Base-by-base conservation (phyloP, 2,329 filamentous ascomycete genomes). In the Hymenotorrendiella dingleyae region DNA sequence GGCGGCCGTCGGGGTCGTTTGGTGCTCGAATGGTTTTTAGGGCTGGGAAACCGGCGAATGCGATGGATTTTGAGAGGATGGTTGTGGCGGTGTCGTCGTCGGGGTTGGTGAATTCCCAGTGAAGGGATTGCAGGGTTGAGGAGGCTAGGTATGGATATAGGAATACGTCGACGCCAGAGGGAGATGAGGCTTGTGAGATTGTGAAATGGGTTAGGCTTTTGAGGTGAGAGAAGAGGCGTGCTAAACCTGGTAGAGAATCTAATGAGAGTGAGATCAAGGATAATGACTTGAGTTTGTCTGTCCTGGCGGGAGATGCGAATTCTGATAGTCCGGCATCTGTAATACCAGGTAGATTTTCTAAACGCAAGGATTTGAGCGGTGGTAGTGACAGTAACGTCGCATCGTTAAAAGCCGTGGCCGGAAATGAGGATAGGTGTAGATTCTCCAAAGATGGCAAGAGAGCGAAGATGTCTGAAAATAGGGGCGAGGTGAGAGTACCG, bases 1-100 rank as follows among this genome's bases (percentile, higher is more conserved):
- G 78, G 6, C 76, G 53, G 20, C 84, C 85, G 4, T 85, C 75
- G 1, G 82, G 74, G 50, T 90, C 85, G 44, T 78, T 78, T 1
- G 83, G 85, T 0, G 78, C 70, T 41, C 84, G 76, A 14, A 89
- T 64, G 1, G 59, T 66, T 8, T 66, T 67, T 8, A 90, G 69
- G 0, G 65, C 60, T 0, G 85, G 84, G 55, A 90, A 86, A 0
- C 78, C 78, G 4, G 67, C 66, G 1, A 73, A 71, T 4, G 63
- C 62, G 50, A 89, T 84, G 54, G 78, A 79, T 45, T 70, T 69
- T 1, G 82, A 78, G 6, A 89, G 69, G 35, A 84, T 76, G 4
- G 72, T 68, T 38, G 84, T 81, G 1, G 82, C 78, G 36, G 67
- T 71, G 35, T 50, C 61, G 17, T 63, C 58, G 14, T 54, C 47